Conservation (phyloP, 139 green algal genomes). For the Klebsormidium nitens region DNA sequence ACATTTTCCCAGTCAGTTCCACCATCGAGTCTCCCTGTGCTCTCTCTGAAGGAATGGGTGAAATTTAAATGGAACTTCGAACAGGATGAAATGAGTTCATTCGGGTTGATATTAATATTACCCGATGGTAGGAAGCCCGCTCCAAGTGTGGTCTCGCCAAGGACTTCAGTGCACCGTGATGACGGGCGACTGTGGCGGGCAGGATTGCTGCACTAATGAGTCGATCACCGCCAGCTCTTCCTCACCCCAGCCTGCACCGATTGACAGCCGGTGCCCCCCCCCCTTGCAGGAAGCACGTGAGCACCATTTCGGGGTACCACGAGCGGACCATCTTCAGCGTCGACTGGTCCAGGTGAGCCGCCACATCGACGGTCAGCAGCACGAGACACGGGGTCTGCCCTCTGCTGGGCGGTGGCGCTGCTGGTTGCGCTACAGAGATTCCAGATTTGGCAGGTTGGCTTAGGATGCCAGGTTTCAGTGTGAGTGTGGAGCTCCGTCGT, state of each 20-base stretch:
- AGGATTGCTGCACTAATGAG: neutral
- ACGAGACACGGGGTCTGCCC: no score
- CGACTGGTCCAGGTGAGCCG: slow-evolving; percentile 55
- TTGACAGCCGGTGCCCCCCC: neutral
- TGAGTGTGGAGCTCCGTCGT: no score
- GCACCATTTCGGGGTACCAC: slow-evolving; percentile 63
- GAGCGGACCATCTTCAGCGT: slow-evolving; percentile 67
- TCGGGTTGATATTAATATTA: neutral
- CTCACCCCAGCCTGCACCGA: neutral
- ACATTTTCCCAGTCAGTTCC: no score
- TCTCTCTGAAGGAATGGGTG: neutral
- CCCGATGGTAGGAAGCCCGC: neutral
- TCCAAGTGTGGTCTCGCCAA: no score
- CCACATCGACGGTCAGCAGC: no score
- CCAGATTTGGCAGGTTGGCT: no score
- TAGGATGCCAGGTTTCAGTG: no score
- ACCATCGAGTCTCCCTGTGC: no score
- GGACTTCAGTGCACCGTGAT: neutral
- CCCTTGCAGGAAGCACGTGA: slow-evolving; percentile 36
- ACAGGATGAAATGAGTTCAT: no score
- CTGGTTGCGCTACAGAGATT: no score
- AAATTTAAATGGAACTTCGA: neutral
- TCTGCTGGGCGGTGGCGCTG: no score
- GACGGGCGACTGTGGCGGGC: neutral
- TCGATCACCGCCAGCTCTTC: neutral